Evolutionary conservation across 2,329 filamentous ascomycete genomes (phyloP), one percentile per base, ranked within the genome.

Genomic region (Cordyceps fumosorosea): DNA sequence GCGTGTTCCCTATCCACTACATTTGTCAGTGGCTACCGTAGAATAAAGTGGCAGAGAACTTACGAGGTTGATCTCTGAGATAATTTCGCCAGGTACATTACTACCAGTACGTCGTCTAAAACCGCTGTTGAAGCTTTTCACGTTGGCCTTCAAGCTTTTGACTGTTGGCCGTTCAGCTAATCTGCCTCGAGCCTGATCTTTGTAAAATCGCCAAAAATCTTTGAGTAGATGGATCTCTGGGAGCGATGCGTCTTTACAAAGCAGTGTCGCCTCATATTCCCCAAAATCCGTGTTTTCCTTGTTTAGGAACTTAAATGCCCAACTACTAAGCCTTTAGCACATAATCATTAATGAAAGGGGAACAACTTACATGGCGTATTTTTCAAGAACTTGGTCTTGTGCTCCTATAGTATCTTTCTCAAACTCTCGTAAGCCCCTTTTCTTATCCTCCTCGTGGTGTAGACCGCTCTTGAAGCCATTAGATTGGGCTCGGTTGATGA

Each of bases 141-240:
- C 54, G 24, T 22, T 56, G 54, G 54, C 42, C n/a, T 56, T 44
- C 5, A 56, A 20, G 40, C 37, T 56, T 10, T 18, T 16, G 37
- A 40, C 11, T 44, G 54, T 56, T 20, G 54, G 54, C 10, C 42
- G 54, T 29, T 56, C 40, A 2, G 22, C 32, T 14, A 56, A 14
- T 12, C 54, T 44, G 54, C 54, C 54, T 44, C 22, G 42, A 40
- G 54, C 37, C n/a, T 56, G 54, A 26, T 56, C 54, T 47, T 56
- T 56, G 22, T 44, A 56, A 22, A 56, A 56, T 40, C 54, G 37
- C 54, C 54, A 56, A 45, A 56, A 56, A n/a, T 56, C 54, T 47
- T 56, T 56, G 10, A 56, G 54, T 2, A 32, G 54, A 14, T 56
- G 24, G 16, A 56, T 29, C n/a, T 56, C 54, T 24, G 40, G 54